Conservation (phyloP, 73 alveolate species). For the Uronychia setigera region DNA sequence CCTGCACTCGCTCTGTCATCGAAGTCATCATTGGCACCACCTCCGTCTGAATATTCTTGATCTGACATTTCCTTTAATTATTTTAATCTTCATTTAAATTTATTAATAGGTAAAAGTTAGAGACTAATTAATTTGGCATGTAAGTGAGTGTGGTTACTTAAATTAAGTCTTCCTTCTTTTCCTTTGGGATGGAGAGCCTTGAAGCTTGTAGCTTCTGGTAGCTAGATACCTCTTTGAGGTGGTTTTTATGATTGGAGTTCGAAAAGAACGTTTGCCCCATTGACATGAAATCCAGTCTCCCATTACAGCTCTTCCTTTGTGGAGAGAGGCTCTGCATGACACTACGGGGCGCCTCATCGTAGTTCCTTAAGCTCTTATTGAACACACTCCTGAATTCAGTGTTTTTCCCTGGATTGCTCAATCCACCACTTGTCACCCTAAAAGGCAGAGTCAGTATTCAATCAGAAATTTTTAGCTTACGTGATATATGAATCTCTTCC, state of each 20-base stretch:
- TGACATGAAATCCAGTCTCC: not conserved
- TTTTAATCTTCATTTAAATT: too few relatives aligned
- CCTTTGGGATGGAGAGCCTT: not conserved
- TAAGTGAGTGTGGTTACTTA: too few relatives aligned
- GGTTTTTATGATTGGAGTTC: not conserved
- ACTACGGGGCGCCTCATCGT: not conserved
- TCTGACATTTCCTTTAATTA: not conserved
- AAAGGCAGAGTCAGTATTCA: not conserved
- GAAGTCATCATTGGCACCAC: not conserved
- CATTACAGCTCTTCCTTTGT: not conserved
- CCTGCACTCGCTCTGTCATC: not conserved
- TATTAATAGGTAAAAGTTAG: too few relatives aligned
- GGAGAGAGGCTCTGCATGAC: not conserved
- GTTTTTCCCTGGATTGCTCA: not conserved
- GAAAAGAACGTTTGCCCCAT: not conserved
- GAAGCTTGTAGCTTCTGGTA: not conserved
- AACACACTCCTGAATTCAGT: constrained; percentile 1
- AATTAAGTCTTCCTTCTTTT: not conserved
- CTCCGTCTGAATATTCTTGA: not conserved
- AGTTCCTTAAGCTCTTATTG: not conserved
- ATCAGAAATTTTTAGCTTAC: constrained; percentile 2
- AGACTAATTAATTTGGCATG: too few relatives aligned
- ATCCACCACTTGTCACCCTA: not conserved
- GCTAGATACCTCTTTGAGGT: not conserved
- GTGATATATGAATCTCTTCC: constrained; percentile 47